Base-by-base conservation (phyloP, 305 asterid genomes). In the Striga hermonthica region DNA sequence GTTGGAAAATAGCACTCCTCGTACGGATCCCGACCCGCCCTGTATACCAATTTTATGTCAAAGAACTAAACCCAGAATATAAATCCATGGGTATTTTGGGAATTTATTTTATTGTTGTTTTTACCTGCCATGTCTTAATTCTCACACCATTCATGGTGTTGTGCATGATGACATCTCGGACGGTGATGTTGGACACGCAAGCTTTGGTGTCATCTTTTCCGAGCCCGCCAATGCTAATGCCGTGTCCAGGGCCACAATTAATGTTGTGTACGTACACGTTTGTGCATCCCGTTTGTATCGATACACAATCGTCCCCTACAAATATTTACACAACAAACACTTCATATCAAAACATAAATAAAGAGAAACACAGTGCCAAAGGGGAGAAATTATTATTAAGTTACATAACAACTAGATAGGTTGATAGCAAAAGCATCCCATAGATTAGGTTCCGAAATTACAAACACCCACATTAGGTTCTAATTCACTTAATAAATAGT, bases 111-210 rank as follows among this genome's bases (percentile, higher is more conserved):
- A 2, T 52, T 1, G 78, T 79, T 83, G 81, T 1, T 4, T 7
- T 55, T 82, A 87, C 98, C 98, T 92, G 99, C 99, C 99, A 93
- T 39, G 99, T 93, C 79, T 93, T 93, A 58, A 93, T 86, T 55
- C 99, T 50, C 15, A 90, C 99, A 0, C 99, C 99, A 41, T 81
- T 90, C 97, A 85, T 86, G 0, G 99, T 94, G 76, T 82, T 83
- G 36, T 79, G 84, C 95, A 90, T 81, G 4, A 73, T 49, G 22
- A 90, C 54, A 79, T 90, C 87, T 12, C 96, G 83, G 47, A 94
- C 89, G 0, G 97, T 94, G 70, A 94, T 87, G 50, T 94, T 94
- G 4, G 99, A 94, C 6, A 94, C 99, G 55, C 99, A 94, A 4
- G 99, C 99, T 74, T 83, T 94, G 28, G 95, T 86, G 80, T 80